Percentiles rank a stretch among this genome's conserved stretches.
Conservation (phyloP, 768 basidiomycete genomes). For the Rubroboletus pulcherrimus region DNA sequence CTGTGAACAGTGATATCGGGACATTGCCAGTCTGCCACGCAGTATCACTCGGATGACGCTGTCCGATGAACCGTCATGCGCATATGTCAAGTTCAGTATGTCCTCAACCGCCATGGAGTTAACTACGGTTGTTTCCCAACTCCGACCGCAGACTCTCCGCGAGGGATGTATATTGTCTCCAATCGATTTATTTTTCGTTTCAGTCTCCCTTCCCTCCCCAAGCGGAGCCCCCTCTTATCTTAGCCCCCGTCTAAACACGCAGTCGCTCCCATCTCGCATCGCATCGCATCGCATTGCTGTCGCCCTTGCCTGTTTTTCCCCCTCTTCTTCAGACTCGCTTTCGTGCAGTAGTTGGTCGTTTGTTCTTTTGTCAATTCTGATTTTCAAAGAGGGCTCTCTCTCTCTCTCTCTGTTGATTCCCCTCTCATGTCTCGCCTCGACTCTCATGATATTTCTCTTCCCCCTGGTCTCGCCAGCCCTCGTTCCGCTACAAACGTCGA, state of each 20-base stretch:
- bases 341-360: conserved; percentile 29
- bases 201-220: conserved; percentile 12
- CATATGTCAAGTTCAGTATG: too few relatives aligned
- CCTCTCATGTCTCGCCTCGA: conserved; percentile 43
- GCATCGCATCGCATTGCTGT: conserved; percentile 35
- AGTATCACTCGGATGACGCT: neutral
- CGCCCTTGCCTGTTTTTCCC: conserved; percentile 19
- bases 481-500: conserved; percentile 33
- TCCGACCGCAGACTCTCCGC: conserved; percentile 32
- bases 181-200: conserved; percentile 27
- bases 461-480: conserved; percentile 27
- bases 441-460: conserved; percentile 38
- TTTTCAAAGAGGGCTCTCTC: conserved; percentile 20
- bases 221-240: conserved; percentile 24
- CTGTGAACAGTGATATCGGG: neutral
- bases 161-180: conserved; percentile 25
- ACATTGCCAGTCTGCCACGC: neutral
- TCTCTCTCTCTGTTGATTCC: conserved; percentile 1
- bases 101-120: too few relatives aligned
- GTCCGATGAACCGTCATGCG: neutral
- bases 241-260: conserved; percentile 30
- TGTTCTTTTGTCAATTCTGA: conserved; percentile 20
- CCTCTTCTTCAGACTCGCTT: conserved; percentile 24
- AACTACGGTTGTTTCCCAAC: conserved; percentile 23
- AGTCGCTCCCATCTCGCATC: conserved; percentile 24